Base-by-base conservation (phyloP, 1,139 yeast genomes). In the Geotrichum restrictum region DNA sequence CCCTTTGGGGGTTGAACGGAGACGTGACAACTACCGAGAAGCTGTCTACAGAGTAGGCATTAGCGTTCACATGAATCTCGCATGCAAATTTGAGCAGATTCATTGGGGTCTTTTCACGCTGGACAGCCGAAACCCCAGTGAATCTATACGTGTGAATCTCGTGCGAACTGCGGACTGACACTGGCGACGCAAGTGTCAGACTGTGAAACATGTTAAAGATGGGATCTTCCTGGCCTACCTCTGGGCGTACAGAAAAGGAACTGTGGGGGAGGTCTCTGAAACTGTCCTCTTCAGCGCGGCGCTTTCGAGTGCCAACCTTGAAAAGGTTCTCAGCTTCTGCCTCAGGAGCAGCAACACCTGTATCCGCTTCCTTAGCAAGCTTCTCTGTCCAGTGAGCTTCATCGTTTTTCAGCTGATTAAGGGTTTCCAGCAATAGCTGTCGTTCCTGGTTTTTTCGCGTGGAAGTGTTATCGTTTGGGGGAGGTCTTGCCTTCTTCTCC, bases 121-220 rank as follows among this genome's bases (percentile, higher is more conserved):
- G 41, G 24, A 57, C 48, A 3, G 46, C 44, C 10, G 40, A 37
- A 3, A 54, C 31, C 16, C 54, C 54, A 11, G 32, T 16, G 31
- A 51, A 51, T 24, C 11, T 27, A 22, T 44, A 45, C 6, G 19
- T 6, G 3, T 41, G 47, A 16, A 22, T 36, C 3, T 41, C 32
- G 14, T 39, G 34, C 14, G 47, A 41, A 7, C 16, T 34, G 27
- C 42, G 48, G 2, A 29, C 8, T 16, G 54, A 41, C 7, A 36
- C 19, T 1, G 49, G 43, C 21, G 40, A 39, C 22, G 52, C 41
- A 22, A 62, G 52, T 13, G 40, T 45, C 31, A 61, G 51, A 11
- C 55, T 40, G 51, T 62, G 65, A 46, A 61, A 62, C 48, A 57
- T 43, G 16, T 52, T 55, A 5, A 61, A 45, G 4, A 48, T 42